Evolutionary conservation across 805 yeast genomes (phyloP), one percentile per base, ranked within the genome.

Genomic region (Suhomyces sp.): DNA sequence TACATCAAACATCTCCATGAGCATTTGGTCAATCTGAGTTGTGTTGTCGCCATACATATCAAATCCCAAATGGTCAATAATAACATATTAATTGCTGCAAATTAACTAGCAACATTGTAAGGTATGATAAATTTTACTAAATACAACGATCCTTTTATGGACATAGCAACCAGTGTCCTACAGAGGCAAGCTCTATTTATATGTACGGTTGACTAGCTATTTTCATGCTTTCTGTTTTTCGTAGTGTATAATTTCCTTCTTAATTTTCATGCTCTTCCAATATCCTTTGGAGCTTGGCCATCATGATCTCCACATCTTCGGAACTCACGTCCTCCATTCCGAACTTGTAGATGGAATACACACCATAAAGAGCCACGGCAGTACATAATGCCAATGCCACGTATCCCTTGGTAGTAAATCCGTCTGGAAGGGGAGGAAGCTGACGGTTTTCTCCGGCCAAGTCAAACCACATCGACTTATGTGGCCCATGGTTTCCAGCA

Each of bases 351-450:
- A 87, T 85, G 3, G 85, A 72, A 49, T 63, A 75, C 7, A 87
- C 61, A 2, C 94, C 94, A 57, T 73, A 80, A 2, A 86, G 21
- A 1, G 87, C 93, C 29, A 77, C 69, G 0, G 78, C 19, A 0
- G 84, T 72, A 47, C 89, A 85, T 1, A 82, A 53, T 0, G 71
- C 53, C 46, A 87, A 64, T 3, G 91, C 91, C 54, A 84, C 48
- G 61, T 86, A 87, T 1, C 94, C 94, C 63, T 82, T 85, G 6
- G 67, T 40, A 0, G 92, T 86, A 69, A 87, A 87, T 0, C 93
- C 93, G 6, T 63, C 71, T 0, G 94, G 93, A 54, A 87, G 73
- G 12, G 88, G 86, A 0, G 60, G 58, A 13, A 80, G 78, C 61
- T 87, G 94, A 39, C 75, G 58, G 37, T 79, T 78, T 60, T 86